Conservation (phyloP, 2,329 filamentous ascomycete species). For the Exophiala spinifera region DNA sequence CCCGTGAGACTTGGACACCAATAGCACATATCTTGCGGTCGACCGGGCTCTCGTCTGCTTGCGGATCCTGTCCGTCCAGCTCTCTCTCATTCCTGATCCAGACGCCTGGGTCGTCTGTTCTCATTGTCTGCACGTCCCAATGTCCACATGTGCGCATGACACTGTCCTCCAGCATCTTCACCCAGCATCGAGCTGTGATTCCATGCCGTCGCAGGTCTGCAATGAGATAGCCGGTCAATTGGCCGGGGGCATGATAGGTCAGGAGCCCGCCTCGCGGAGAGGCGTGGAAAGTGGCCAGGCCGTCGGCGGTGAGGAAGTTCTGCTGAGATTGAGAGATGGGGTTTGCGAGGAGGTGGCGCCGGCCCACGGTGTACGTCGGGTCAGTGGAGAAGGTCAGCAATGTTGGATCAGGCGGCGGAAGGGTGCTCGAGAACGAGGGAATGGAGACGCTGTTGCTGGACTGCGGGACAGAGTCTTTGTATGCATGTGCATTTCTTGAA, state of each 20-base stretch:
- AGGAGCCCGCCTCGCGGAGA: slow-evolving; percentile 84
- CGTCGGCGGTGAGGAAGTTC: slow-evolving; percentile 37
- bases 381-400: slow-evolving; percentile 78
- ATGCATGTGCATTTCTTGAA: neutral
- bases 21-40: slow-evolving; percentile 80
- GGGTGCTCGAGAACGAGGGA: slow-evolving; percentile 22
- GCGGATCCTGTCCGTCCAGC: too few species aligned
- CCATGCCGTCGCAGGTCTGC: slow-evolving; percentile 71
- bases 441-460: neutral
- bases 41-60: slow-evolving; percentile 7
- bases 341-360: slow-evolving; percentile 61
- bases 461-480: neutral
- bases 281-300: slow-evolving; percentile 55
- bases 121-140: slow-evolving; percentile 58
- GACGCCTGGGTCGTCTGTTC: slow-evolving; percentile 76
- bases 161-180: slow-evolving; percentile 71
- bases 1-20: slow-evolving; percentile 83
- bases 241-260: slow-evolving; percentile 93
- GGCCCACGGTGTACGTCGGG: slow-evolving; percentile 86
- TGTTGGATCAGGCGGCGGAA: slow-evolving; percentile 58
- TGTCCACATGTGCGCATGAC: slow-evolving; percentile 63
- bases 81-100: slow-evolving; percentile 46
- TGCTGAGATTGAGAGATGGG: slow-evolving; percentile 35
- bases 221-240: slow-evolving; percentile 88
- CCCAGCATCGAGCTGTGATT: slow-evolving; percentile 71